phyloP scores from a whole-genome alignment of 805 yeast genomes.

The Saccharomycopsis capsularis region DNA sequence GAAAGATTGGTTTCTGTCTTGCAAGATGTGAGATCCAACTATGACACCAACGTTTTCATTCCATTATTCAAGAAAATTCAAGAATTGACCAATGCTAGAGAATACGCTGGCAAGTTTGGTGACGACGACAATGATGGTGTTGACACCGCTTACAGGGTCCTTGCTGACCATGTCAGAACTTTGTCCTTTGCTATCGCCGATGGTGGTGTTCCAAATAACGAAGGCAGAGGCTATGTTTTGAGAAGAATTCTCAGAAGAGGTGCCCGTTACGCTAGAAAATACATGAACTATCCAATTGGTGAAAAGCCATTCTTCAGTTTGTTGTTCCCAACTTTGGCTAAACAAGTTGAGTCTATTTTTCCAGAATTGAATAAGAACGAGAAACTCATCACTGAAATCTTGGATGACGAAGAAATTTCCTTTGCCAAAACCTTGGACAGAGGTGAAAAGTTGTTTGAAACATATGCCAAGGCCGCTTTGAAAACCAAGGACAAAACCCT shows the following conservation, averaged over 20 bases:
- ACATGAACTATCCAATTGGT: conserved; percentile 93
- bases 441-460: conserved; percentile 94
- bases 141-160: conserved; percentile 96
- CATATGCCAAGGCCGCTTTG: conserved; percentile 79
- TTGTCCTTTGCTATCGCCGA: conserved; percentile 93
- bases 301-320: conserved; percentile 69
- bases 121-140: conserved; percentile 88
- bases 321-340: conserved; percentile 87
- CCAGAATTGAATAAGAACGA: conserved; percentile 70
- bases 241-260: conserved; percentile 98
- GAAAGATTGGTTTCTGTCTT: conserved; percentile 93
- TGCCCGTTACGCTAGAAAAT: conserved; percentile 92
- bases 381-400: conserved; percentile 74
- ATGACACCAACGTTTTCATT: conserved; percentile 93
- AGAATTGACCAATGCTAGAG: conserved; percentile 88
- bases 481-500: conserved; percentile 68
- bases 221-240: conserved; percentile 97
- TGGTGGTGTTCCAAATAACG: conserved; percentile 99
- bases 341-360: conserved; percentile 79
- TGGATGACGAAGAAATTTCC: conserved; percentile 93
- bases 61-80: conserved; percentile 83
- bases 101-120: conserved; percentile 89
- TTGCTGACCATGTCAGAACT: conserved; percentile 98
- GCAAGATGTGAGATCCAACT: conserved; percentile 87
- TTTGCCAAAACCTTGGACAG: conserved; percentile 94